A percentile compares a stretch with the other conserved stretches of the same genome.
phyloP scores from a whole-genome alignment of 768 basidiomycete genomes.

The Phlebiopsis flavidoalba region DNA sequence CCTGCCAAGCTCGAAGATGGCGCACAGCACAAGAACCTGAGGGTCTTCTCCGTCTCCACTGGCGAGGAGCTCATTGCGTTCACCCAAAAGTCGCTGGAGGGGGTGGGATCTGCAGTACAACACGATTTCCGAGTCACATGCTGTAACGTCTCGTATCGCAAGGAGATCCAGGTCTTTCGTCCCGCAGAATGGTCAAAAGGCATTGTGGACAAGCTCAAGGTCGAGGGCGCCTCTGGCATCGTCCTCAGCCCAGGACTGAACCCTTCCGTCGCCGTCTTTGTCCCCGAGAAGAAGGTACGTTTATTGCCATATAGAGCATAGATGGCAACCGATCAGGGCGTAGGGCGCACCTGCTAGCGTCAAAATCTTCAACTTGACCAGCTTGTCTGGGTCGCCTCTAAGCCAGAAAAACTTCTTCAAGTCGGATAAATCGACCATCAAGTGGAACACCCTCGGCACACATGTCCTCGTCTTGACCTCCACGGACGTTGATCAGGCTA shows the following conservation, averaged over 20 bases:
- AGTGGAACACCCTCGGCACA: constrained; percentile 95
- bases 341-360: constrained; percentile 87
- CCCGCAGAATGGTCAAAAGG: constrained; percentile 79
- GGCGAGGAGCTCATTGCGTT: constrained; percentile 86
- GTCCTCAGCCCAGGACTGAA: constrained; percentile 80
- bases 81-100: constrained; percentile 85
- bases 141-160: constrained; percentile 72
- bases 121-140: constrained; percentile 85
- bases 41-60: constrained; percentile 81
- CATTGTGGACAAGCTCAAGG: constrained; percentile 73
- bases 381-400: constrained; percentile 59
- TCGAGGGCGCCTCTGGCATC: constrained; percentile 78
- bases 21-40: constrained; percentile 88
- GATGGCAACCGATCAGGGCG: background rate
- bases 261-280: constrained; percentile 86
- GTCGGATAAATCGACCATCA: constrained; percentile 87
- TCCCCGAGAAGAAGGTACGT: constrained; percentile 87
- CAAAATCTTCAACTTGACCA: constrained; percentile 72
- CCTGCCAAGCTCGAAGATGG: constrained; percentile 90
- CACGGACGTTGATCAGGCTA: constrained; percentile 95
- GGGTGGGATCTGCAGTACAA: constrained; percentile 92
- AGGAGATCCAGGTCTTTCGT: constrained; percentile 80
- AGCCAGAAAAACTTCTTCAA: constrained; percentile 94
- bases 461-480: constrained; percentile 89
- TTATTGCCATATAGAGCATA: background rate